Evolutionary conservation across 1,284 basidiomycete species (phyloP), one percentile per base, ranked within the genome.

Genomic region (Ustilago sp.): DNA sequence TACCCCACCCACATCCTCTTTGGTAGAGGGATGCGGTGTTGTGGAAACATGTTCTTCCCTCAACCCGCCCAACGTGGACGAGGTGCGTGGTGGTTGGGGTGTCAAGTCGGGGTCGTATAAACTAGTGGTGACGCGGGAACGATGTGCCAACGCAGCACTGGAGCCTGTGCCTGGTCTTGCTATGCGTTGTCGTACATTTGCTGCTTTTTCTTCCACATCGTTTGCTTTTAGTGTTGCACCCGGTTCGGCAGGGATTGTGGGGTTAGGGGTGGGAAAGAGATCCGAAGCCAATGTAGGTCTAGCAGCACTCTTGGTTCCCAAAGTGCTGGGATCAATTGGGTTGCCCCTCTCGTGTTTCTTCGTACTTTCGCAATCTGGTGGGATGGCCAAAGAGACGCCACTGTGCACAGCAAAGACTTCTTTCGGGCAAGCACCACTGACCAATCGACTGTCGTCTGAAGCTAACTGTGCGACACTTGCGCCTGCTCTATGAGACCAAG

Each of bases 31-130:
- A 6, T 38, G 4, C 36, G 5, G 36, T 38, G 36, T 38, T 28
- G 23, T 28, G 23, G 5, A 38, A 38, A 2, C 36, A 11, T 12
- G 39, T 17, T 60, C 61, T 17, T 63, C 60, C 0, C 23, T 34
- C 4, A 59, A 38, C 2, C 43, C 56, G n/a, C n/a, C 9, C 28
- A 48, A 31, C 52, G 13, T 34, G 19, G 52, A 54, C 12, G 53
- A 32, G 1, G 34, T 9, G 34, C 48, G 11, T 15, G 19, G 45
- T 4, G 61, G 23, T 28, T 28, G 15, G n/a, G 23, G 35, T 52
- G 13, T 28, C 19, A 75, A 23, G 23, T 75, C 73, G 4, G 74
- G 69, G n/a, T 77, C 60, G 53, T 77, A 77, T 17, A 77, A n/a
- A 13, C 65, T 68, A 7, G 68, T 68, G 0, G 74, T 72, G 28